Conservation (phyloP, 2,329 filamentous ascomycete species). For the Nigrospora sphaerica region DNA sequence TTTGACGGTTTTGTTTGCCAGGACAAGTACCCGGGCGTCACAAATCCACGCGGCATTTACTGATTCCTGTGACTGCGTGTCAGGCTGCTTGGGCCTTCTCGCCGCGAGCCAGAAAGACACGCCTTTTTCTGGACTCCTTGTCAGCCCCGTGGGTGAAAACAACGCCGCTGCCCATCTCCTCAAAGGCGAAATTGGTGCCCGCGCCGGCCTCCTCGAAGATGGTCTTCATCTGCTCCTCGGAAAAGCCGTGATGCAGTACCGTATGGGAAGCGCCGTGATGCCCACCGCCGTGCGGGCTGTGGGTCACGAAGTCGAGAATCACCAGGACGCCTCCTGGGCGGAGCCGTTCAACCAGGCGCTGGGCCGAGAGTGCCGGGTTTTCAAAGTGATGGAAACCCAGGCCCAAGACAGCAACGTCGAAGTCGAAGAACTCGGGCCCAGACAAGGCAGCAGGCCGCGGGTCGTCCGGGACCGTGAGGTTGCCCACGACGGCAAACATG, state of each 20-base stretch:
- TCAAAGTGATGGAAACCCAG: constrained; percentile 63
- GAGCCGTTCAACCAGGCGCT: constrained; percentile 53
- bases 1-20: too few species aligned
- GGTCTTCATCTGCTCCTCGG: constrained; percentile 45
- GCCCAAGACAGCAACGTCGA: constrained; percentile 60
- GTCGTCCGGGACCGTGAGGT: constrained; percentile 42
- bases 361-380: constrained; percentile 52
- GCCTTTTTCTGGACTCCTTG: constrained; percentile 29
- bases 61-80: too few species aligned
- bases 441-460: constrained; percentile 47
- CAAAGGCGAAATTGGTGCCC: constrained; percentile 48
- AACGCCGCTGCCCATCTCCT: constrained; percentile 42
- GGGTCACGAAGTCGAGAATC: constrained; percentile 60
- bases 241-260: constrained; percentile 62
- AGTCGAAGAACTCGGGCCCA: constrained; percentile 56
- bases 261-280: constrained; percentile 31
- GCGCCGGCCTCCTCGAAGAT: constrained; percentile 60
- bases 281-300: constrained; percentile 24
- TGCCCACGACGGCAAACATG: constrained; percentile 50
- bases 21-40: too few species aligned
- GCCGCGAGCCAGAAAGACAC: constrained; percentile 44
- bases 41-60: too few species aligned
- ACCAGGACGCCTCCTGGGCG: constrained; percentile 59
- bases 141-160: constrained; percentile 30
- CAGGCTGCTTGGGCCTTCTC: constrained; percentile 22